Evolutionary conservation across 495 filamentous ascomycete species (phyloP), one percentile per base, ranked within the genome.

Genomic region (Penicillium verhagenii): DNA sequence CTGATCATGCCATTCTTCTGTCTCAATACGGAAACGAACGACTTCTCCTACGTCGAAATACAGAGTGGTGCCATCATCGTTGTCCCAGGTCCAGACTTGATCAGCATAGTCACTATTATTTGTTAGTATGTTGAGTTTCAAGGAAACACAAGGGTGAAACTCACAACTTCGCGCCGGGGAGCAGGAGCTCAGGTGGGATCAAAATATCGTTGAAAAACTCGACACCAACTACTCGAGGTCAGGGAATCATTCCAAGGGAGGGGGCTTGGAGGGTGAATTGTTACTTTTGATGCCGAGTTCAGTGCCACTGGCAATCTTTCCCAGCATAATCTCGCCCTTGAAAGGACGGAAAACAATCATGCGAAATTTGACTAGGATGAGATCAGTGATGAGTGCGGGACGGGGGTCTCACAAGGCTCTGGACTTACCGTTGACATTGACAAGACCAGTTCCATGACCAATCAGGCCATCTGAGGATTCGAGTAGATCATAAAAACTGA

Each of bases 261-360:
- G n/a, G n/a, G n/a, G n/a, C n/a, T 25, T 35, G 8, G 25, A 3
- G 29, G 23, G 19, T 16, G 18, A 43, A 57, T 8, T 66, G 81
- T 47, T 74, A 92, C 89, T 82, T 61, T 84, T 81, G 50, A 98
- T 91, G 26, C 92, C 94, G 11, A 83, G 73, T 14, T 80, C 71
- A 4, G 81, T 83, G n/a, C 85, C 82, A 45, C 82, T 82, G 35
- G 80, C 82, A 58, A 97, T 97, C 54, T 82, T 86, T 4, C 89
- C 94, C 8, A 87, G 73, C 55, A 97, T 75, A 44, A 95, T 89
- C 67, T 98, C 95, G 19, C 88, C 86, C 67, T 95, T 91, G 75
- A 96, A 97, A 0, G 94, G 94, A 24, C 94, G 83, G 69, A 97
- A 97, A 8, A 97, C 90, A n/a, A 96, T 77, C 60, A 97, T 72